Base-by-base conservation (phyloP, 352 stramenopile genomes). In the Peronospora destructor region DNA sequence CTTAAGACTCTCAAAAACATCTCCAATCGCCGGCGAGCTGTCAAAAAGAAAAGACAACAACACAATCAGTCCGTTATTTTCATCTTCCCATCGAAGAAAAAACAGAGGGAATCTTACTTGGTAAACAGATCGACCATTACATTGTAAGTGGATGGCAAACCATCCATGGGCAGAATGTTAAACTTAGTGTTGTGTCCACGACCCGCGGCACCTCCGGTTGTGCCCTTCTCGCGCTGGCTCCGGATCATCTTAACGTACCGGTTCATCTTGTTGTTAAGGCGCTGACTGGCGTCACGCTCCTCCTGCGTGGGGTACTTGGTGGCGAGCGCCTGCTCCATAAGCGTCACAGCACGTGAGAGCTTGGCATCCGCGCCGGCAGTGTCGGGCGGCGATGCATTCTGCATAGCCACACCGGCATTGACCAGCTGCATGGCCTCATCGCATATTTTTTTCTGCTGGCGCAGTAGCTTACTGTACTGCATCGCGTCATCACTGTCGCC, bases 1-100 rank as follows among this genome's bases (percentile, higher is more conserved):
- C 40, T 95, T 95, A 14, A 98, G 54, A 40, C 93, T 89, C 54
- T 97, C 92, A 56, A 95, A 97, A 38, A 91, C 76, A 44, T 91
- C 68, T 45, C 77, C 79, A 30, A 71, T 43, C 12, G 52, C 64
- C n/a, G 71, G 71, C 26, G 74, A 86, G 34, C 64, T 76, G 51
- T 53, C 42, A 55, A 16, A 53, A 2, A 52, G n/a, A 26, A 26
- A 21, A 54, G 23, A 62, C 26, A 34, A 14, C 54, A 34, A 12
- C n/a, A 43, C 28, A 23, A 56, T 46, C 9, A 47, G 8, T 46
- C n/a, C 55, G 41, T 45, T 17, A 37, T 8, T 6, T 17, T 7
- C 32, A n/a, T 10, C 44, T 38, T 37, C 25, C 2, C 38, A 30
- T 21, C 35, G 32, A 6, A 14, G 16, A 40, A 35, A 40, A 42